These are phyloP conservation scores for Chimonanthus praecox DNA, from an alignment of 164 flowering plant species.

Conservation along the genomic window DNA sequence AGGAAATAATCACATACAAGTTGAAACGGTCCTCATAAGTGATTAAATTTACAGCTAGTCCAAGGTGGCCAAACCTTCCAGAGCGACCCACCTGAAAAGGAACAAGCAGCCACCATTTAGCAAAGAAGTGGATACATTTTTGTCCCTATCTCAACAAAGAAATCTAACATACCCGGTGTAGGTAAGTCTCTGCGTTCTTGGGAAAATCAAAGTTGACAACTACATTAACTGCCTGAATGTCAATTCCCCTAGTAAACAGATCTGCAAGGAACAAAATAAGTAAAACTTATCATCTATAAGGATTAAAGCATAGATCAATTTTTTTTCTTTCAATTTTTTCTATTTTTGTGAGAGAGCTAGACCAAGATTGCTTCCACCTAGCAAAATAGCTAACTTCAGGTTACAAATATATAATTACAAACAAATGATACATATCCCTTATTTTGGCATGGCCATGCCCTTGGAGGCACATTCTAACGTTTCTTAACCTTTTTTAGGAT, in stretches of 20 bases:
- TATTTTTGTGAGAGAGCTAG: too few species aligned
- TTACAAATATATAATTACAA: too few species aligned
- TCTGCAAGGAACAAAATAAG: conserved; percentile 39
- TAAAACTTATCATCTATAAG: too few species aligned
- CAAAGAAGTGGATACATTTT: background rate
- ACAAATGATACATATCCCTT: too few species aligned
- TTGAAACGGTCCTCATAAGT: conserved; percentile 98
- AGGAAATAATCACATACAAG: conserved; percentile 42
- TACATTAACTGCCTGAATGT: conserved; percentile 99
- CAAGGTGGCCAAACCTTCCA: conserved; percentile 99
- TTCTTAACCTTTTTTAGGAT: too few species aligned
- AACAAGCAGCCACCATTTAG: conserved; percentile 2
- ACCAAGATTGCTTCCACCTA: too few species aligned
- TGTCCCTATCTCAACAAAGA: background rate
- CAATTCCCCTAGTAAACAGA: conserved; percentile 95
- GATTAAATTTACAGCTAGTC: conserved; percentile 91
- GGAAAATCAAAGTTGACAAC: conserved; percentile 98
- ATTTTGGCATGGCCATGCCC: too few species aligned
- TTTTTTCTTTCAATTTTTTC: too few species aligned
- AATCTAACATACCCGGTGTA: conserved; percentile 72
- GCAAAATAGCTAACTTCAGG: too few species aligned
- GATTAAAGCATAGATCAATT: too few species aligned
- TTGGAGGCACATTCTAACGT: too few species aligned
- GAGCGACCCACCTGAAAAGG: conserved; percentile 88
- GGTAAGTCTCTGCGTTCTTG: conserved; percentile 88